Base-by-base conservation (phyloP, 805 yeast genomes). In the Nakazawaea wyomingensis region DNA sequence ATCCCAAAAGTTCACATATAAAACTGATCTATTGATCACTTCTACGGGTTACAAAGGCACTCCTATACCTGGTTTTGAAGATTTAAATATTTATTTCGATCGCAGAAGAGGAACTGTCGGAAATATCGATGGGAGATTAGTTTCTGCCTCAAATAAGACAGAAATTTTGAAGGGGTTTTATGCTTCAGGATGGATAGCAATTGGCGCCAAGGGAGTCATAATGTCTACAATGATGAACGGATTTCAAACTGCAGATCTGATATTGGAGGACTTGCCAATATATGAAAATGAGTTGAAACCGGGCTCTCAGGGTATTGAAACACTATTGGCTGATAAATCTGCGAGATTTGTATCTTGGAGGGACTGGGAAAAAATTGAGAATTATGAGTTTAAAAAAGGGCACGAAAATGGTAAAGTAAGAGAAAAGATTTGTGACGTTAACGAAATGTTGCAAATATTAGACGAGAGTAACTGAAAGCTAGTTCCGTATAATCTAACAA, bases 151-250 rank as follows among this genome's bases (percentile, higher is more conserved):
- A 3, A 24, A 33, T n/a, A 18, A 29, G 5, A 45, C 44, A n/a
- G 16, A 29, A 27, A 46, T 42, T 6, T 26, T 50, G 35, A 55
- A 55, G 2, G 83, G 87, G 0, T 64, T 87, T 46, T 91, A 89
- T 53, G 80, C 85, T 2, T 68, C 89, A 7, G 99, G 99, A 0
- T 93, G 99, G 99, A 81, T 89, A 37, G 78, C 84, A 44, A 80
- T 76, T 40, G 95, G 96, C 1, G 85, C 96, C 6, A 74, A 74
- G 22, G 99, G 99, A 1, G 95, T 88, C 3, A 93, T 93, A 50
- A 95, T 95, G 14, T 73, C 86, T 11, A 88, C 98, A 0, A 85
- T 91, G 83, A 74, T 82, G 72, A 89, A 85, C 46, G 78, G 96
- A 1, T 82, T 82, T 49, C 74, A 78, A 7, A 81, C 91, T 0